phyloP scores from a whole-genome alignment of 2,329 filamentous ascomycete species.

The Hypoxylon sp. region DNA sequence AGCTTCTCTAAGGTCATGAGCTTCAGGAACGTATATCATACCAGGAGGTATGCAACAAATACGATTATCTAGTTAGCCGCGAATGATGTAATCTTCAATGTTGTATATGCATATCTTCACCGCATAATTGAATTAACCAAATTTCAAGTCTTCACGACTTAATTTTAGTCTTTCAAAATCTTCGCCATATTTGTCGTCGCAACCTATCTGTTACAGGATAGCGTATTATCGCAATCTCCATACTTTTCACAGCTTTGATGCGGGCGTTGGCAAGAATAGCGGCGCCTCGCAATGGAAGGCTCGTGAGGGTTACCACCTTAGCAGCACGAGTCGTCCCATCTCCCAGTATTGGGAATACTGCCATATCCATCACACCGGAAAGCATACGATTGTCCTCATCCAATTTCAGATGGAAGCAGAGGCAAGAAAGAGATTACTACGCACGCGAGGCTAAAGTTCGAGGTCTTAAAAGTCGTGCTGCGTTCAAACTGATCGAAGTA shows the following conservation, averaged over 20 bases:
- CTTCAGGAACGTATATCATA: neutral
- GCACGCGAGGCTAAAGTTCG: constrained; percentile 82
- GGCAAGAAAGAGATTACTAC: constrained; percentile 81
- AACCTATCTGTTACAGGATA: constrained; percentile 43
- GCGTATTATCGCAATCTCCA: constrained; percentile 35
- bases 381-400: constrained; percentile 67
- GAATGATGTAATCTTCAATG: neutral
- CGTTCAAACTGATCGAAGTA: constrained; percentile 92
- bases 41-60: neutral
- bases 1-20: neutral
- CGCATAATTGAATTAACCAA: constrained; percentile 9
- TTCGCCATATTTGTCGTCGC: constrained; percentile 17
- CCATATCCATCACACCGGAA: constrained; percentile 10
- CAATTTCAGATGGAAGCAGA: constrained; percentile 81
- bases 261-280: constrained; percentile 44
- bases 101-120: neutral
- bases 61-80: neutral
- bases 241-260: constrained; percentile 44
- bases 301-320: constrained; percentile 38
- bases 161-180: constrained; percentile 17
- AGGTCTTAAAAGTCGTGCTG: constrained; percentile 89
- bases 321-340: constrained; percentile 20
- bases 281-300: constrained; percentile 50
- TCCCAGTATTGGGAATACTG: neutral
- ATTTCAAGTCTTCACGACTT: neutral